Percentiles rank a stretch among this genome's conserved stretches.
These are phyloP conservation scores for Gleditsia sinensis DNA, from an alignment of 306 rosid genomes.

Conservation along the genomic window DNA sequence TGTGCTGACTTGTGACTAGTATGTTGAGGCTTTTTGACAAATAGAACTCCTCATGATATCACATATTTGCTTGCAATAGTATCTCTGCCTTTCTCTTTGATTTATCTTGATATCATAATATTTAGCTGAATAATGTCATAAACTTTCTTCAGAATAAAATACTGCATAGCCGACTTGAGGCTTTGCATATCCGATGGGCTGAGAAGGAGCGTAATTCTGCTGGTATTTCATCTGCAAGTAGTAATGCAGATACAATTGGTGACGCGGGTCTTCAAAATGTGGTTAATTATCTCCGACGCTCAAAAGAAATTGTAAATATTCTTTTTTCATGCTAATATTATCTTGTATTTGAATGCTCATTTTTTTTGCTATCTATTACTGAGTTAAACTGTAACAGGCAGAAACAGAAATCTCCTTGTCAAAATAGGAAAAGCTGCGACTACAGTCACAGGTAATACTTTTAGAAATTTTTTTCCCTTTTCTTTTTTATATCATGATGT, in stretches of 20 bases:
- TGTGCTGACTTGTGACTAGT: neutral
- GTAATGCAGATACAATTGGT: constrained; percentile 41
- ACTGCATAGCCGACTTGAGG: constrained; percentile 84
- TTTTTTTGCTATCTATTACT: constrained; percentile 18
- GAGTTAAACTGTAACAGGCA: constrained; percentile 57
- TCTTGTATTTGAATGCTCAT: neutral
- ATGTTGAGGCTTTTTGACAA: neutral
- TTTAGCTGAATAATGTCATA: neutral
- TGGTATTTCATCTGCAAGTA: constrained; percentile 62
- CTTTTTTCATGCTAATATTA: constrained; percentile 11
- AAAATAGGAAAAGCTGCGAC: constrained; percentile 83
- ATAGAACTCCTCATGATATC: neutral
- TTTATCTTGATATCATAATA: neutral
- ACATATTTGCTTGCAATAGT: neutral
- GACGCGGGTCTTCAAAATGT: constrained; percentile 80
- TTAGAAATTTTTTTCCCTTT: neutral
- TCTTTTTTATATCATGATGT: neutral
- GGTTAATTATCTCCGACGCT: constrained; percentile 78
- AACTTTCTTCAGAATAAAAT: constrained; percentile 72
- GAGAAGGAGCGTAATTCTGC: constrained; percentile 80
- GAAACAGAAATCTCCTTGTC: constrained; percentile 87
- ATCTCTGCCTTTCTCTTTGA: neutral
- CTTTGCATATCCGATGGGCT: constrained; percentile 84
- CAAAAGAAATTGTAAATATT: constrained; percentile 81
- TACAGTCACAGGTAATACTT: constrained; percentile 76